These are phyloP conservation scores for Punica granatum DNA, from an alignment of 345 rosid species.

Conservation along the genomic window DNA sequence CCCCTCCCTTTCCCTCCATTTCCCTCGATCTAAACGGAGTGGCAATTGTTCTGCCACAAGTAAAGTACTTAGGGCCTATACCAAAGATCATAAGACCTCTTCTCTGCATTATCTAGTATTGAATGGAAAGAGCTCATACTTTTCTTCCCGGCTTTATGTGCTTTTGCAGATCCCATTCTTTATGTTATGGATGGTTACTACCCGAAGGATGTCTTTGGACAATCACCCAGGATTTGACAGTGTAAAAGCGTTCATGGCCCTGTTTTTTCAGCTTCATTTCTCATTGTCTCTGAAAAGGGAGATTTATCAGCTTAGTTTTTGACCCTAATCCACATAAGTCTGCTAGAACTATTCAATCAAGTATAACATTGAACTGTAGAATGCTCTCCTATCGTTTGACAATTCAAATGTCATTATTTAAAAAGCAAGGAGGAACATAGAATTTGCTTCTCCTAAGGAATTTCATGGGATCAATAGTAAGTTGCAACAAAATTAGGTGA, in stretches of 20 bases:
- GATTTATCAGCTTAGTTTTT: neutral
- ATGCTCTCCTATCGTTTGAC: too few species aligned
- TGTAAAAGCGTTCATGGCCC: constrained; percentile 31
- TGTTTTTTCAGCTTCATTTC: neutral
- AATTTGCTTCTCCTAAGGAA: too few species aligned
- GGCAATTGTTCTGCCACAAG: too few species aligned
- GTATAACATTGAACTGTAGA: too few species aligned
- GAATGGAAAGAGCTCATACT: constrained; percentile 13
- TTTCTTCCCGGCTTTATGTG: constrained; percentile 4
- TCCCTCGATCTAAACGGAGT: too few species aligned
- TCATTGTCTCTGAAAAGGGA: neutral
- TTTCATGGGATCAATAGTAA: too few species aligned
- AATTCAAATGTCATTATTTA: too few species aligned
- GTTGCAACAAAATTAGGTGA: too few species aligned
- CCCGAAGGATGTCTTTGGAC: constrained; percentile 72
- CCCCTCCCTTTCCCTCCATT: too few species aligned
- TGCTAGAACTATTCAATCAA: too few species aligned
- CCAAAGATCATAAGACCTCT: neutral
- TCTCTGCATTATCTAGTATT: neutral
- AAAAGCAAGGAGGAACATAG: too few species aligned
- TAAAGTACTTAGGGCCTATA: too few species aligned
- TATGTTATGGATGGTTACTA: constrained; percentile 68
- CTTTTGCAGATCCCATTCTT: constrained; percentile 67
- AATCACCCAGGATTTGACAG: constrained; percentile 84
- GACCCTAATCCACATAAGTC: neutral